Evolutionary conservation across 331 rosid genomes (phyloP).

Genomic region (Phaseolus coccineus): DNA sequence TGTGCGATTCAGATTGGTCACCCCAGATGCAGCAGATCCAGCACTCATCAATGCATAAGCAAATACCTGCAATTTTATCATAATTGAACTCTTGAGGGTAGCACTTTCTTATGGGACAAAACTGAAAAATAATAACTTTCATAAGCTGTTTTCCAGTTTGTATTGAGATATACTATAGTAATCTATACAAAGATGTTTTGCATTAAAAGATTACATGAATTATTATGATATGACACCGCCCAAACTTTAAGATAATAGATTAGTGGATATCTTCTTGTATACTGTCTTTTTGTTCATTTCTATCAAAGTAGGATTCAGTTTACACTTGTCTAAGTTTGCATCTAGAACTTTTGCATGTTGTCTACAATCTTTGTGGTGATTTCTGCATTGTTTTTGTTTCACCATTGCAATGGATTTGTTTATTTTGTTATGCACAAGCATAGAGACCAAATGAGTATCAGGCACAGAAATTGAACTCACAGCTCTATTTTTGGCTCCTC

Average conservation of each 20-base stretch:
- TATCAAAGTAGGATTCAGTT: too few relatives aligned
- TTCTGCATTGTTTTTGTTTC: background rate
- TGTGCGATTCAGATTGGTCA: conserved; percentile 77
- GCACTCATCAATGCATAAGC: conserved; percentile 91
- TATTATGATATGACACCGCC: too few relatives aligned
- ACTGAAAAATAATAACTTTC: too few relatives aligned
- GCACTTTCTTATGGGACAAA: too few relatives aligned
- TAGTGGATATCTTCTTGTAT: too few relatives aligned
- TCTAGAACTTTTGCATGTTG: background rate
- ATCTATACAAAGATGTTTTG: too few relatives aligned
- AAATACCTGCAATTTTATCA: conserved; percentile 62
- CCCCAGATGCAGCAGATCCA: conserved; percentile 90
- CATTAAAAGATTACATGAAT: too few relatives aligned
- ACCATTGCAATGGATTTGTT: background rate
- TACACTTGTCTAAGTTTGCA: background rate
- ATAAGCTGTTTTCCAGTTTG: too few relatives aligned
- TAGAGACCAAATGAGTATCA: background rate
- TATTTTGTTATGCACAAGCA: background rate
- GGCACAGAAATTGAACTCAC: background rate
- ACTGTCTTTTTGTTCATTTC: too few relatives aligned
- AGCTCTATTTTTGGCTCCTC: background rate
- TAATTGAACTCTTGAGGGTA: background rate
- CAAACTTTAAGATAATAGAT: too few relatives aligned
- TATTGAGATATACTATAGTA: too few relatives aligned
- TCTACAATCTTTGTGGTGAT: background rate